Base-by-base conservation (phyloP, 306 rosid species). In the Fragaria ananassa region DNA sequence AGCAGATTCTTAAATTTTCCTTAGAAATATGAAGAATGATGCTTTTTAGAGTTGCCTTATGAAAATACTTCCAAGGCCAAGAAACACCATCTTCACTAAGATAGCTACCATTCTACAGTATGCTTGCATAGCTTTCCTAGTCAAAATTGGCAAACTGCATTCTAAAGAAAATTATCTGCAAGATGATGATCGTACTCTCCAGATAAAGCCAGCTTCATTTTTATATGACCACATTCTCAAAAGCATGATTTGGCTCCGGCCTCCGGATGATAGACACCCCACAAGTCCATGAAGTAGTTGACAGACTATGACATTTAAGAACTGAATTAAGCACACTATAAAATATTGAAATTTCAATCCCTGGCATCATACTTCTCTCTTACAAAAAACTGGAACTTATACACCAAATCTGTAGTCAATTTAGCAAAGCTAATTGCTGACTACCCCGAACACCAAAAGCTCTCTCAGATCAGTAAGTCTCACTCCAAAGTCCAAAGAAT, bases 91-190 rank as follows among this genome's bases (percentile, higher is more conserved):
- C 29, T 10, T 58, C 1, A 25, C 35, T 11, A 12, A 25, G 15
- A 58, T 27, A 10, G n/a, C 65, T 58, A 23, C 10, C 45, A 41
- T 7, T 41, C 12, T 44, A 58, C 15, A 25, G 11, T 27, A 37
- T 37, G 41, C 69, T 17, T 34, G 45, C 70, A 18, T 4, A 18
- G 42, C n/a, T 44, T 57, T 74, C 27, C 13, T 74, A 50, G 47
- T 74, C 78, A 61, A 61, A 27, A 29, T 74, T 74, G 78, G 35
- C 78, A 61, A 27, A 60, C 58, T 29, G 60, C 70, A 14, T 44
- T 27, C 44, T 14, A 21, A 11, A 42, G 57, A 49, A 44, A 29
- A n/a, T 61, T 44, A 18, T 29, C 14, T 25, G 2, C 8, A 61
- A 29, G 46, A 45, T 19, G 34, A 35, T 37, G 47, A 60, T 60